These are phyloP conservation scores for Hordeum marinum DNA, from an alignment of 176 grass and related monocot species.

Conservation along the genomic window DNA sequence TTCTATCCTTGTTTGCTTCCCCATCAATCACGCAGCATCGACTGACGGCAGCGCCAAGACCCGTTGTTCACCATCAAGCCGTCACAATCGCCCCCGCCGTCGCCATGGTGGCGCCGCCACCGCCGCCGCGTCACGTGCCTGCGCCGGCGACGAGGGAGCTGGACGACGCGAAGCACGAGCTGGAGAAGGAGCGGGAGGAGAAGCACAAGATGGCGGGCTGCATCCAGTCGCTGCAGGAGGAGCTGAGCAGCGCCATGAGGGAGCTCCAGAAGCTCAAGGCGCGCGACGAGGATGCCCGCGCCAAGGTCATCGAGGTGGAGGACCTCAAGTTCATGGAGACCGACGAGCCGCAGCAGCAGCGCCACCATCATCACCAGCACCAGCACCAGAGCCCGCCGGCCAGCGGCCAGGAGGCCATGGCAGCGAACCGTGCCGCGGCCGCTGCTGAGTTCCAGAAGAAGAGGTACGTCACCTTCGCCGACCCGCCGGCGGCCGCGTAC, in stretches of 20 bases:
- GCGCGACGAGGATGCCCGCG: conserved; percentile 4
- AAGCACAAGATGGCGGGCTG: conserved; percentile 55
- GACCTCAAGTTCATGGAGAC: conserved; percentile 61
- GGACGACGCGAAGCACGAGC: conserved; percentile 47
- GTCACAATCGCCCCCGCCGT: neutral
- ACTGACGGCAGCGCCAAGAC: neutral
- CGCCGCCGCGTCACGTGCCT: neutral
- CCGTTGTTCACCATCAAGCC: neutral
- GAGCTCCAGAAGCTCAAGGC: conserved; percentile 62
- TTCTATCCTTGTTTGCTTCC: neutral
- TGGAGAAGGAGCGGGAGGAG: conserved; percentile 63
- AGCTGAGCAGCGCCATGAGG: conserved; percentile 59
- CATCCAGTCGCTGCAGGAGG: conserved; percentile 55
- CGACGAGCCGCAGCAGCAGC: neutral
- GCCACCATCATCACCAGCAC: too few species aligned
- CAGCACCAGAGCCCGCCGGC: too few species aligned
- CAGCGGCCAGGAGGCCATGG: accelerated
- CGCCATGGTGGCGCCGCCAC: neutral
- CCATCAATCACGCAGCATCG: conserved; percentile 21
- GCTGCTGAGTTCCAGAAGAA: conserved; percentile 70
- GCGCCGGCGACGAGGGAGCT: conserved; percentile 16
- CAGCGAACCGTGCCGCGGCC: neutral
- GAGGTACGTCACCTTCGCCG: conserved; percentile 82
- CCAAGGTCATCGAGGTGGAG: conserved; percentile 52
- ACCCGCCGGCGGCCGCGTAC: conserved; percentile 42